A percentile compares a stretch with the other conserved stretches of the same genome.
These are phyloP conservation scores for Triticum urartu DNA, from an alignment of 176 grass and related monocot genomes.

Conservation along the genomic window DNA sequence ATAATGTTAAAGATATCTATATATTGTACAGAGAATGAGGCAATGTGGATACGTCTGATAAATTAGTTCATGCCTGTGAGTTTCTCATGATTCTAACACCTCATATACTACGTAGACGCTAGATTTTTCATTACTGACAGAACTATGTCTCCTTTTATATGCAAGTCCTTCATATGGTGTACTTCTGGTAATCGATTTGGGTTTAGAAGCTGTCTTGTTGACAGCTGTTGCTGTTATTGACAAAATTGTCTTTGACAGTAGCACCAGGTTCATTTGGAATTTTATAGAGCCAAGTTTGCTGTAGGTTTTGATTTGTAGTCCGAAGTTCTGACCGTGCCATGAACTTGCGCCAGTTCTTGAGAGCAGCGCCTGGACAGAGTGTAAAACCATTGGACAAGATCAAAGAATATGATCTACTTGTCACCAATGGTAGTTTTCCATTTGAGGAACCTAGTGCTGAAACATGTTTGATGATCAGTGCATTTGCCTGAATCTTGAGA, in stretches of 20 bases:
- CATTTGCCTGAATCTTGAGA: background rate
- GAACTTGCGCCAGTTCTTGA: background rate
- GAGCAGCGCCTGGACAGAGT: background rate
- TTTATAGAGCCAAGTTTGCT: background rate
- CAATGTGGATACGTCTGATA: background rate
- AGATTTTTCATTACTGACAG: background rate
- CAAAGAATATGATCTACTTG: background rate
- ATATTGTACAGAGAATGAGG: background rate
- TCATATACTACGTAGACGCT: background rate
- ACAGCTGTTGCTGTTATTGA: background rate
- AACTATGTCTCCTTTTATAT: background rate
- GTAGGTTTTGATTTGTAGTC: background rate
- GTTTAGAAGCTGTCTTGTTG: conserved; percentile 1
- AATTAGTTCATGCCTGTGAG: background rate
- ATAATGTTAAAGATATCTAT: background rate
- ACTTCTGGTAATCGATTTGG: background rate
- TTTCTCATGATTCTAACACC: background rate
- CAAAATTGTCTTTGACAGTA: background rate
- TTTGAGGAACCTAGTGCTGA: background rate
- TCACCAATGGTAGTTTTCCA: background rate
- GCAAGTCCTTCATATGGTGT: background rate
- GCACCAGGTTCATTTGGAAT: background rate
- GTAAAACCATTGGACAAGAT: background rate
- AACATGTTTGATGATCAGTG: background rate
- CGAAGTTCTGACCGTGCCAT: background rate